These are phyloP conservation scores for Pythium oligandrum DNA, from an alignment of 352 stramenopile genomes.

Conservation along the genomic window DNA sequence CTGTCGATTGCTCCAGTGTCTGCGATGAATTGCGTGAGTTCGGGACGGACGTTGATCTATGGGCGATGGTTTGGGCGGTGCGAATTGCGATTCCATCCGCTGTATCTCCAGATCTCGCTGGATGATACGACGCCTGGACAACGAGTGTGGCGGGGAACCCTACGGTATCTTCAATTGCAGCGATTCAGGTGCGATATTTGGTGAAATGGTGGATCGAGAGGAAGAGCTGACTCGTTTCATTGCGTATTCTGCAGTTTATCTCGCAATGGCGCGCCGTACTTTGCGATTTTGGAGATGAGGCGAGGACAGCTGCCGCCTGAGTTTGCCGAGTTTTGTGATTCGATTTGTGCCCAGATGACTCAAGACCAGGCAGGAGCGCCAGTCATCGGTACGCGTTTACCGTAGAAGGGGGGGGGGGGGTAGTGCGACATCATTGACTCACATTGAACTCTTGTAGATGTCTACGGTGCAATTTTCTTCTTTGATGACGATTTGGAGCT, in stretches of 20 bases:
- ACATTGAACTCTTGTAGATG: constrained; percentile 21
- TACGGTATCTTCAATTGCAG: constrained; percentile 13
- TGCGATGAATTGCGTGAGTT: constrained; percentile 11
- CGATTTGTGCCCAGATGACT: constrained; percentile 39
- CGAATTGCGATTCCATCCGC: constrained; percentile 14
- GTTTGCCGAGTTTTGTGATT: constrained; percentile 56
- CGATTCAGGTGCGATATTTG: constrained; percentile 16
- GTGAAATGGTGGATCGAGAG: not conserved
- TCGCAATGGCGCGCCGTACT: constrained; percentile 30
- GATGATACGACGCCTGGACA: constrained; percentile 1
- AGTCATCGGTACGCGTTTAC: constrained; percentile 26
- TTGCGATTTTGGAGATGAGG: constrained; percentile 48
- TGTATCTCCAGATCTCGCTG: constrained; percentile 13
- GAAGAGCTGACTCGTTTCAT: not conserved
- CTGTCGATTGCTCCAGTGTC: too few relatives aligned
- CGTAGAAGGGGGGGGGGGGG: too few relatives aligned
- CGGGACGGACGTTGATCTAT: constrained; percentile 14
- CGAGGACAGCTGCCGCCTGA: constrained; percentile 9
- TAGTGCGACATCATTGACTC: too few relatives aligned
- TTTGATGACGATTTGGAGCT: constrained; percentile 63
- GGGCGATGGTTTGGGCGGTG: constrained; percentile 20
- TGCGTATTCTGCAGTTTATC: constrained; percentile 9
- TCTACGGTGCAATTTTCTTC: constrained; percentile 60
- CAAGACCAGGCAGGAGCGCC: constrained; percentile 19
- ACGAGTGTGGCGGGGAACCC: constrained; percentile 5